Base-by-base conservation (phyloP, 179 eudicot species). In the Monotropa hypopitys region DNA sequence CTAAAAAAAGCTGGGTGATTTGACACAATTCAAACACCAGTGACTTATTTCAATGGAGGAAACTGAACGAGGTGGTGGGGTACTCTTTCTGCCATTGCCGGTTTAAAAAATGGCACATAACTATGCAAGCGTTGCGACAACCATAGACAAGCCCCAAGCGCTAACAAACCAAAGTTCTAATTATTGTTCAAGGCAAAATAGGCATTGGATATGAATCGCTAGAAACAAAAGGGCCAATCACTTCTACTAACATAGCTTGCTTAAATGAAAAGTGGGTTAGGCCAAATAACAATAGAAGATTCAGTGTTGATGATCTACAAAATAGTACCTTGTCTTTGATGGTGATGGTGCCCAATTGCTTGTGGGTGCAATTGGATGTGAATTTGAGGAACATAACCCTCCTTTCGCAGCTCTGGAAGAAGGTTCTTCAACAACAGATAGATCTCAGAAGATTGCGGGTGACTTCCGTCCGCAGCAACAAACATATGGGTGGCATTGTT, bases 401-500 rank as follows among this genome's bases (percentile, higher is more conserved):
- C 87, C 70, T 75, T 78, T 33, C 70, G 82, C 5, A 84, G 78
- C 84, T 86, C 87, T 50, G 77, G 47, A 74, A 86, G 78, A 74
- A 84, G 89, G 79, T 71, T 50, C 32, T 79, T 57, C 65, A 86
- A 76, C 45, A 81, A 13, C 5, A 70, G 40, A 77, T 83, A 82
- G 45, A 86, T 86, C 66, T 79, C 73, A 70, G 63, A 51, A 66
- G 80, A 67, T 51, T 79, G 73, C 9, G 81, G 82, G 47, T 86
- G 89, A 67, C 76, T 76, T 21, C 78, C 79, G 51, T 86, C 89
- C 61, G 78, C 83, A 57, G 89, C 82, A 45, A 73, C 81, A 83
- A 86, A 86, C 84, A 81, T 83, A 66, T 67, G 84, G 40, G 77
- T 80, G 16, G 23, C 4, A 54, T 81, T 87, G 63, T 84, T 79